Evolutionary conservation across 2,329 filamentous ascomycete species (phyloP), one percentile per base, ranked within the genome.

Genomic region (Trichoderma simmonsii): DNA sequence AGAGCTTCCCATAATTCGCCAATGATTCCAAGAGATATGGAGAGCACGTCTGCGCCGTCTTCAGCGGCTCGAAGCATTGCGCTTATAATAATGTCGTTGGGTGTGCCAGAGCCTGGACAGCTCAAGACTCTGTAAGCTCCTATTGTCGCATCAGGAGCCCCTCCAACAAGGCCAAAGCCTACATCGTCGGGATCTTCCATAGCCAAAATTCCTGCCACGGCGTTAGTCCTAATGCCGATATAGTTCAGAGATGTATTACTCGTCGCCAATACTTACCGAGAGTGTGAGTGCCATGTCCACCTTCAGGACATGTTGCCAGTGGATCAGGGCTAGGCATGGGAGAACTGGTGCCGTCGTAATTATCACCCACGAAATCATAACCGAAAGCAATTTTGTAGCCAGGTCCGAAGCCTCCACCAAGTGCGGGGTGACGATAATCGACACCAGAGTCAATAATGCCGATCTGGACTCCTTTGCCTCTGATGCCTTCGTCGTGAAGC

Each of bases 361-460:
- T 61, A 30, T 78, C 75, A 6, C 77, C 77, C 36, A 78, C 76
- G 24, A 78, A 73, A 28, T 79, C 77, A 24, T 75, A 72, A 11
- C 77, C 77, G 7, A 62, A 26, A 2, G 75, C 64, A 36, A 79
- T 74, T 59, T 76, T 80, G 76, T 84, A 88, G 3, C 85, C 86
- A 6, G 81, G 76, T 4, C 88, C 88, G 75, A 89, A 90, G 73
- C 87, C 87, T 59, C 87, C 87, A 39, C 89, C 89, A 3, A 91
- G 83, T 36, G 87, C 85, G 1, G 87, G 86, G 75, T 90, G 88
- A 1, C 80, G 83, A 76, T 90, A 90, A 77, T 91, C 89, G 86
- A 86, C 9, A 76, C 74, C 74, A n/a, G 39, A 51, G 65, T 74
- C 73, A 14, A 75, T 71, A 12, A 74, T 39, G 14, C 64, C 74